Evolutionary conservation across 2,329 filamentous ascomycete genomes (phyloP), one percentile per base, ranked within the genome.

Genomic region (Nannizziopsis barbatae): DNA sequence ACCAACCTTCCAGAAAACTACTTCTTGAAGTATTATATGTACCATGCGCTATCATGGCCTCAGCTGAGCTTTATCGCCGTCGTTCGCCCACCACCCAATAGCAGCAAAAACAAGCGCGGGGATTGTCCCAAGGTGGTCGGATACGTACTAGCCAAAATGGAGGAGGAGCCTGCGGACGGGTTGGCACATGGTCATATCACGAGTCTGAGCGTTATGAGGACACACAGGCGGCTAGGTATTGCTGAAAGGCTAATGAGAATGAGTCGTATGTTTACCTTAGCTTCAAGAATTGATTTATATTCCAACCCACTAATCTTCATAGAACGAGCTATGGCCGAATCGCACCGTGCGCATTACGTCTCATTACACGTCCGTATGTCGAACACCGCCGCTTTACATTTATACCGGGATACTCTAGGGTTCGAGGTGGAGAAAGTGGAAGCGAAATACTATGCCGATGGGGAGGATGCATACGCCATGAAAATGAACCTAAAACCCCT

Each of bases 11-110:
- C 92, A 56, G 92, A 98, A 71, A 98, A 98, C 76, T 98, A 98
- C 79, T 96, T 96, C 68, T 86, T 95, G 71, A 98, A 98, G 77
- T 98, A 98, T 77, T 98, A 98, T 74, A 81, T 98, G 62, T 98
- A 98, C 78, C 92, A 98, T 71, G 89, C 90, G 12, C 81, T 96
- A 57, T 94, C 88, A 59, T 98, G 92, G 92, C 92, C 92, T 40
- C 90, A 96, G 71, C 80, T 98, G 56, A 90, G 84, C 69, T 96
- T 89, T 69, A 90, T 98, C 50, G 92, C 92, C 58, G 88, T 98
- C 60, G 90, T 96, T 67, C 82, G 89, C 50, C 85, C 84, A 15
- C 77, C 84, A 32, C 85, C 87, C 31, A 77, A 77, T 58, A 83
- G 83, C 64, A 80, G 82, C 0, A 76, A 76, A 57, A 82, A 84